Evolutionary conservation across 768 basidiomycete genomes (phyloP), one percentile per base, ranked within the genome.

Genomic region (Lactarius hatsudake): DNA sequence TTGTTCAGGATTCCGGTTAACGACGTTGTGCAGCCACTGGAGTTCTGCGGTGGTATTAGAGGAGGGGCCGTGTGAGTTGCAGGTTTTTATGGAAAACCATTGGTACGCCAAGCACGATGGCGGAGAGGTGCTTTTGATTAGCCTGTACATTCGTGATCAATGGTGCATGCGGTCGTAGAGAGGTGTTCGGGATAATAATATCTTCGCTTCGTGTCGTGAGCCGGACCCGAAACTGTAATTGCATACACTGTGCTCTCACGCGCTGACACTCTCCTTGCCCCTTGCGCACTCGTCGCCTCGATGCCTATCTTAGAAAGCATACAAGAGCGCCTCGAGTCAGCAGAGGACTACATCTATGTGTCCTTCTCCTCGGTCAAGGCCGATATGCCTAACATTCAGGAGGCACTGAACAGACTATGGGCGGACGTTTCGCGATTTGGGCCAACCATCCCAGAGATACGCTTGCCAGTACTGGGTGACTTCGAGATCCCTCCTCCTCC

Each of bases 341-440:
- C 91, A 40, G 88, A 92, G 73, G 86, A 88, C 70, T 89, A 89
- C 71, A 76, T 93, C 75, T 80, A 81, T 60, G 77, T 83, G 38
- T 84, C 87, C 13, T 72, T 88, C 28, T 78, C 83, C 53, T 78
- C 84, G 18, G 87, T 84, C 5, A 83, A 85, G 0, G 81, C 85
- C 36, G 84, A 86, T 71, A 78, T 91, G 56, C 86, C 87, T 48
- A 84, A 81, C 70, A 78, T 91, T 57, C 84, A 85, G 64, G 88
- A 91, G 67, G 82, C 85, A 36, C 76, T 87, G 26, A 83, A 89
- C 70, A 83, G 86, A 30, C 80, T 93, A 64, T 93, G 90, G 89
- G 76, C 85, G 28, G 92, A 94, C 73, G 85, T 94, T 68, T 83
- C 89, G 57, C 87, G 93, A 64, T 93, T 90, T 75, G 91, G 93